phyloP scores from a whole-genome alignment of 371 early-diverging fungal genomes.

The Phascolomyces articulosus region DNA sequence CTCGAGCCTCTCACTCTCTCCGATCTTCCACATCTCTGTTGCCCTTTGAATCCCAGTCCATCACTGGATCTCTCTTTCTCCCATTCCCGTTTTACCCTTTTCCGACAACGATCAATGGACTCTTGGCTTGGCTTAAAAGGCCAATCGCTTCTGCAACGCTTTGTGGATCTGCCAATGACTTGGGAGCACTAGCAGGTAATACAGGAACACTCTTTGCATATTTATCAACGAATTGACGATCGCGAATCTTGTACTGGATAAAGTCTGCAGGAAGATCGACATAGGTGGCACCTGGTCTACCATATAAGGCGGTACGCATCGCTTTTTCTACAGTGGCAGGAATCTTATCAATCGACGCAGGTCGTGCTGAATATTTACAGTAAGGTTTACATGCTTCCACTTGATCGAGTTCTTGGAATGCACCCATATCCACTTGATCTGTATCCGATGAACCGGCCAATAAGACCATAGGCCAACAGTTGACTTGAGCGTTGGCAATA shows the following conservation, averaged over 20 bases:
- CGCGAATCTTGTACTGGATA: constrained; percentile 57
- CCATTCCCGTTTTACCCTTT: constrained; percentile 71
- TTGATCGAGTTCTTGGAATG: constrained; percentile 82
- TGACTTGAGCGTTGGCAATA: constrained; percentile 70
- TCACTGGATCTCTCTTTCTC: too few relatives aligned
- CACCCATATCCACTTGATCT: constrained; percentile 66
- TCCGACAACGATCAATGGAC: constrained; percentile 75
- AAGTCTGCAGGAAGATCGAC: constrained; percentile 79
- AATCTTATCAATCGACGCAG: constrained; percentile 53
- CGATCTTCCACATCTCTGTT: neutral
- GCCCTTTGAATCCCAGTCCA: neutral
- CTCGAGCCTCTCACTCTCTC: too few relatives aligned
- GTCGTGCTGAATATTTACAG: constrained; percentile 69
- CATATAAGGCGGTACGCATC: constrained; percentile 54
- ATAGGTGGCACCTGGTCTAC: constrained; percentile 77
- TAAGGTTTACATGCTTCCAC: constrained; percentile 68
- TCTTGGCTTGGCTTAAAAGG: constrained; percentile 49
- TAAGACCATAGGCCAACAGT: constrained; percentile 72
- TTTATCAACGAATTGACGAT: constrained; percentile 19
- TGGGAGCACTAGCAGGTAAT: constrained; percentile 33
- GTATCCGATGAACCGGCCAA: constrained; percentile 65
- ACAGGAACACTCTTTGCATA: constrained; percentile 18
- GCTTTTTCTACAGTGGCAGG: constrained; percentile 65
- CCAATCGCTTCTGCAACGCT: constrained; percentile 31
- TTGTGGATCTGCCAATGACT: constrained; percentile 50